Conservation (phyloP, 352 stramenopile species). For the Pythium oligandrum region DNA sequence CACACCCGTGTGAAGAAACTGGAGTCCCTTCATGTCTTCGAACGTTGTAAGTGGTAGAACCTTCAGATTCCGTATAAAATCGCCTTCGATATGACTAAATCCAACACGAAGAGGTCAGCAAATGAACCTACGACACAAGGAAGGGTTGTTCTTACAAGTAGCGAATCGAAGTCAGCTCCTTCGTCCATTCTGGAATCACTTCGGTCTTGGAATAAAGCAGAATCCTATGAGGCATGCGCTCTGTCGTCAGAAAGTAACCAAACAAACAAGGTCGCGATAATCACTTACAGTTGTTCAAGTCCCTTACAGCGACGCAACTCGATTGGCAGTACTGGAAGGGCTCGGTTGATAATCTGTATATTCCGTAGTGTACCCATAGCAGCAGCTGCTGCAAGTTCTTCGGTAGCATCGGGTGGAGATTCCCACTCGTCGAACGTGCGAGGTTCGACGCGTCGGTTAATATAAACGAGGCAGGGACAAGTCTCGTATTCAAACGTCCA, state of each 20-base stretch:
- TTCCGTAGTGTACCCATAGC: neutral
- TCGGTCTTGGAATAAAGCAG: slow-evolving; percentile 6
- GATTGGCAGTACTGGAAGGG: neutral
- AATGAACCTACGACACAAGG: no score
- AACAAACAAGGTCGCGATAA: neutral
- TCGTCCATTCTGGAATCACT: slow-evolving; percentile 3
- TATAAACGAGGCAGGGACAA: slow-evolving; percentile 6
- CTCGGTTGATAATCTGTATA: slow-evolving; percentile 6
- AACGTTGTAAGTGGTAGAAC: neutral
- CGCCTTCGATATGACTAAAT: neutral
- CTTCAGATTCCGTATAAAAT: neutral
- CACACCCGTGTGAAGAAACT: neutral
- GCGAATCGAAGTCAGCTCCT: neutral
- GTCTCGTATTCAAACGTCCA: neutral
- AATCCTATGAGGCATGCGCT: neutral
- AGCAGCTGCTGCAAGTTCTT: neutral
- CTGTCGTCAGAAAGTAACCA: no score
- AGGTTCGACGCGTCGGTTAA: neutral
- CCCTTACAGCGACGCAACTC: neutral
- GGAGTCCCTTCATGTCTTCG: neutral
- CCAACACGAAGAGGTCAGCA: neutral
- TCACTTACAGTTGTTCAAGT: slow-evolving; percentile 6
- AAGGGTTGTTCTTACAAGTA: neutral
- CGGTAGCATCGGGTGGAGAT: slow-evolving; percentile 1
- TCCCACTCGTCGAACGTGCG: slow-evolving; percentile 1